A percentile compares a stretch with the other conserved stretches of the same genome.
phyloP scores from a whole-genome alignment of 2,329 filamentous ascomycete species.

The Pezicula carpinea region DNA sequence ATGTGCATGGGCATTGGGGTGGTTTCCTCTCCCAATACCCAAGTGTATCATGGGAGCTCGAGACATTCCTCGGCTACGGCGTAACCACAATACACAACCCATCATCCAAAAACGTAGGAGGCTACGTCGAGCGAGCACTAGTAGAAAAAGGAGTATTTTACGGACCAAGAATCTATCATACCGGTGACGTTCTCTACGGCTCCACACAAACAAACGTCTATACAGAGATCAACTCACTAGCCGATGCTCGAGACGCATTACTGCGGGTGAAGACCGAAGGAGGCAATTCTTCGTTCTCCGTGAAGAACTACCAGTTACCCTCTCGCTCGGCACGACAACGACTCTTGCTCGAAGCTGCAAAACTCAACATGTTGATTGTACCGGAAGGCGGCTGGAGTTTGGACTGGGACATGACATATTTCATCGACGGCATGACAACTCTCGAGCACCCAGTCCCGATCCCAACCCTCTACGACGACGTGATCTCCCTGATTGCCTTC shows the following conservation, averaged over 20 bases:
- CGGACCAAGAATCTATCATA: neutral
- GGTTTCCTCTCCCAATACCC: neutral
- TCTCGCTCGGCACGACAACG: neutral
- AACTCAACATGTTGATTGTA: neutral
- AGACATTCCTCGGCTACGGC: neutral
- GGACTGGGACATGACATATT: neutral
- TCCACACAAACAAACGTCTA: neutral
- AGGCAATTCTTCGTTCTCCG: neutral
- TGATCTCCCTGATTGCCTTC: neutral
- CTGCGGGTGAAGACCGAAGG: neutral
- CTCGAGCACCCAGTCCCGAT: neutral
- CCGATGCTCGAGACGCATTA: neutral
- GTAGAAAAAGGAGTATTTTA: neutral
- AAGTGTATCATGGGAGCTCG: neutral
- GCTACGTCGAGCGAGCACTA: neutral
- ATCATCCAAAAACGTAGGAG: neutral
- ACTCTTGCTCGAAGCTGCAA: neutral
- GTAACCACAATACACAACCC: neutral
- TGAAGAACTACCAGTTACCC: neutral
- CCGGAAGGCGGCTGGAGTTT: neutral
- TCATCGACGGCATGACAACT: neutral
- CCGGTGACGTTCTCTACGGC: neutral
- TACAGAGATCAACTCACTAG: neutral
- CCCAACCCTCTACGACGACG: neutral
- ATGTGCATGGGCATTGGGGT: neutral